Evolutionary conservation across 176 grass and related monocot genomes (phyloP).

Genomic region (Triticum aestivum): DNA sequence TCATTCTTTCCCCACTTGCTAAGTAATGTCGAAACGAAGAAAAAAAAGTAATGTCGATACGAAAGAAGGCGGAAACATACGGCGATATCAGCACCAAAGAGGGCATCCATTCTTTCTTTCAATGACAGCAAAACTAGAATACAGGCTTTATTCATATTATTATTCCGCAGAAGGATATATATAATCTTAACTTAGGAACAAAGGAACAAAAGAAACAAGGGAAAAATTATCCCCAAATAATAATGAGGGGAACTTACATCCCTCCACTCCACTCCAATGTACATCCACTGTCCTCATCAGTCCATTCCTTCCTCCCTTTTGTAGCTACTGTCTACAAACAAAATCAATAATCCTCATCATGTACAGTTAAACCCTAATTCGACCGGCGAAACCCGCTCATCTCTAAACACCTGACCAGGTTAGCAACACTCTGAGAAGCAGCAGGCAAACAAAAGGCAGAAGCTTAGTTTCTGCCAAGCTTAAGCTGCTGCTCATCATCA

Average conservation of each 20-base stretch:
- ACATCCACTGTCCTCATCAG: neutral
- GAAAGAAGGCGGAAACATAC: neutral
- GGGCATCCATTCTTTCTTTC: neutral
- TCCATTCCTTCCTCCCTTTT: neutral
- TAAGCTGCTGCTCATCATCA: neutral
- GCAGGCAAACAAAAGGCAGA: neutral
- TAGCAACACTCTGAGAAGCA: neutral
- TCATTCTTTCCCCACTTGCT: neutral
- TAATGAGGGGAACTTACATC: neutral
- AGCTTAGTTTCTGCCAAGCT: neutral
- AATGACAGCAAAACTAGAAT: neutral
- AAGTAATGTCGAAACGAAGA: neutral
- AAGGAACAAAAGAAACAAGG: neutral
- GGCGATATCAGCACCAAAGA: neutral
- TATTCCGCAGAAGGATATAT: too few relatives aligned
- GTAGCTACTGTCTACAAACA: neutral
- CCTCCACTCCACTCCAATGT: slow-evolving; percentile 9
- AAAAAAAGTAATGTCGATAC: neutral
- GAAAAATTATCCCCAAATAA: neutral
- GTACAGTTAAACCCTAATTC: slow-evolving; percentile 12
- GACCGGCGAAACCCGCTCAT: neutral
- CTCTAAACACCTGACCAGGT: neutral
- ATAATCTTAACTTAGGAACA: too few relatives aligned
- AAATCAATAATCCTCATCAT: slow-evolving; percentile 7
- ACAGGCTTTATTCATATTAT: neutral